These are phyloP conservation scores for Candida suzukii DNA, from an alignment of 805 yeast genomes.

Conservation along the genomic window DNA sequence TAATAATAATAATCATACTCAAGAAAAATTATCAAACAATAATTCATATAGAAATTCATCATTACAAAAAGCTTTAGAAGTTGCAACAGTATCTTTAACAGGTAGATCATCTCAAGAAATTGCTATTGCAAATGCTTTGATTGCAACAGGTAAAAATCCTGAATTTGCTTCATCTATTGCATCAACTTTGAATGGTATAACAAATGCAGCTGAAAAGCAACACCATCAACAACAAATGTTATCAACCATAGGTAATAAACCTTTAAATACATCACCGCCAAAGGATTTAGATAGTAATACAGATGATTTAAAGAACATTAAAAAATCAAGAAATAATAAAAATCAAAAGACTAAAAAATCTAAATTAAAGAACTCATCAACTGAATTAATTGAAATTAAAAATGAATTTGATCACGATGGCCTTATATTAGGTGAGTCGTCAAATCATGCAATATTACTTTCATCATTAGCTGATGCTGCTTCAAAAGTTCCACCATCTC, in stretches of 20 bases:
- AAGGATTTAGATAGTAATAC: no score
- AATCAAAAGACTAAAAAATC: no score
- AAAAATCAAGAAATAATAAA: no score
- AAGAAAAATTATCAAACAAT: conserved; percentile 1
- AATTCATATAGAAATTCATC: conserved; percentile 1
- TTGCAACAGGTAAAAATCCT: conserved; percentile 46
- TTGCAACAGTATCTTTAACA: conserved; percentile 49
- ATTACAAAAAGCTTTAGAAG: conserved; percentile 42
- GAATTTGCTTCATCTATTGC: conserved; percentile 24
- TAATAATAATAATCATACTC: not conserved
- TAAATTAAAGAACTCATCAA: no score
- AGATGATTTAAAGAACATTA: no score
- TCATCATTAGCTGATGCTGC: conserved; percentile 15
- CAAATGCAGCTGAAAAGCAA: conserved; percentile 9
- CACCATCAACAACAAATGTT: conserved; percentile 2
- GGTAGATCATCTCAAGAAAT: conserved; percentile 48
- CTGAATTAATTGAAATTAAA: not conserved
- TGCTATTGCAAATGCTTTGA: conserved; percentile 41
- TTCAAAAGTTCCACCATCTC: conserved; percentile 11
- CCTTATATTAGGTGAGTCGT: not conserved
- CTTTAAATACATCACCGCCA: no score
- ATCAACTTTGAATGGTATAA: conserved; percentile 17
- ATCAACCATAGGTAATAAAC: no score
- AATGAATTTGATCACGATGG: not conserved
- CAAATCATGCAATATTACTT: conserved; percentile 1